A percentile compares a stretch with the other conserved stretches of the same genome.
phyloP scores from a whole-genome alignment of 1,139 yeast genomes.

The Blastobotrys petasosporus region DNA sequence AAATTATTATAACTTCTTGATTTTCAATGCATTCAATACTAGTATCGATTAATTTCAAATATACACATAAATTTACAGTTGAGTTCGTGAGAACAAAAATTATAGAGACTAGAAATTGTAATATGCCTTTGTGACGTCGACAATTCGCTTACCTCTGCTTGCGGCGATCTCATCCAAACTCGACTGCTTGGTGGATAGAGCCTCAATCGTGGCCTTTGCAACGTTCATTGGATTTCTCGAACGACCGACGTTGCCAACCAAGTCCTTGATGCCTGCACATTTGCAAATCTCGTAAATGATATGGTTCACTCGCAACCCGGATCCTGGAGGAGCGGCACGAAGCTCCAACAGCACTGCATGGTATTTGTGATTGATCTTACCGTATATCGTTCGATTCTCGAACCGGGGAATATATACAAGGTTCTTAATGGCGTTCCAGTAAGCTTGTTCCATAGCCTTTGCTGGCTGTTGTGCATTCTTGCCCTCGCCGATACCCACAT shows the following conservation, averaged over 20 bases:
- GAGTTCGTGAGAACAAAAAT: background rate
- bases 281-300: constrained; percentile 88
- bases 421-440: constrained; percentile 91
- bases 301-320: constrained; percentile 90
- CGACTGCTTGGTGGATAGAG: constrained; percentile 67
- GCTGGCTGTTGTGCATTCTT: constrained; percentile 75
- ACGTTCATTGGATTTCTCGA: constrained; percentile 95
- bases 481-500: constrained; percentile 95
- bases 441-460: constrained; percentile 77
- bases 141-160: constrained; percentile 91
- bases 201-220: constrained; percentile 84
- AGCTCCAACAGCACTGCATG: constrained; percentile 82
- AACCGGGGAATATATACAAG: constrained; percentile 76
- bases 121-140: constrained; percentile 86
- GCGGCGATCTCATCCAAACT: constrained; percentile 83
- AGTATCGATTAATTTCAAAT: background rate
- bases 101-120: constrained; percentile 34
- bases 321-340: constrained; percentile 88
- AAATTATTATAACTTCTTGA: background rate
- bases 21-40: background rate
- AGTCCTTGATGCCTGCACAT: constrained; percentile 90
- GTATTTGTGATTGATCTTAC: constrained; percentile 73
- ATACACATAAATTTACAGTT: background rate
- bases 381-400: constrained; percentile 87
- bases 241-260: constrained; percentile 85